Conservation (phyloP, 1,284 basidiomycete species). For the Phellopilus nigrolimitatus region DNA sequence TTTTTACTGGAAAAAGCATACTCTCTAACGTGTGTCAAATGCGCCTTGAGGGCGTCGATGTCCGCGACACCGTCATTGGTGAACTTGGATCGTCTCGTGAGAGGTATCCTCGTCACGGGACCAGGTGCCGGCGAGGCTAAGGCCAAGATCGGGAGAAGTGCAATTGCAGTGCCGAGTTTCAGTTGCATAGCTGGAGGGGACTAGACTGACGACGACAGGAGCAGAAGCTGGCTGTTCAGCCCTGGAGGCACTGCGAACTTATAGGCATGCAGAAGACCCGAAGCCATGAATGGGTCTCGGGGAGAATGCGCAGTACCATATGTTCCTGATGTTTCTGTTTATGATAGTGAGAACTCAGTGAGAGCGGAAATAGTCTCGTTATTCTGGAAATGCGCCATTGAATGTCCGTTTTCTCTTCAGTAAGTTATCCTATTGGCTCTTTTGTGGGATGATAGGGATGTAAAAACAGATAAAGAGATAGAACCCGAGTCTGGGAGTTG, state of each 20-base stretch:
- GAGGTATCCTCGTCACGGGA: slow-evolving; percentile 11
- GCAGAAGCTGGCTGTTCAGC: not conserved
- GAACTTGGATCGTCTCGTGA: slow-evolving; percentile 16
- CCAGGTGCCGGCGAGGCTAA: slow-evolving; percentile 9
- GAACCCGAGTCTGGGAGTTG: too few species aligned
- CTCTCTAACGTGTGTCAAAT: slow-evolving; percentile 13
- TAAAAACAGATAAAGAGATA: too few species aligned
- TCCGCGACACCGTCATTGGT: slow-evolving; percentile 20
- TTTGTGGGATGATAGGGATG: too few species aligned
- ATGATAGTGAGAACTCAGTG: not conserved
- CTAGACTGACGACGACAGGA: not conserved
- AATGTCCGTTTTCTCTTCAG: too few species aligned
- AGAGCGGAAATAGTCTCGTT: too few species aligned
- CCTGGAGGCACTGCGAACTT: not conserved
- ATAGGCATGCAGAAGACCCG: slow-evolving; percentile 3
- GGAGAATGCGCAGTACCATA: not conserved
- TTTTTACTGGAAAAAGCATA: slow-evolving; percentile 1
- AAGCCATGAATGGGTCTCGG: not conserved
- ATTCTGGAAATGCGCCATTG: too few species aligned
- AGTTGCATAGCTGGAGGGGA: slow-evolving; percentile 10
- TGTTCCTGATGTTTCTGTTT: not conserved
- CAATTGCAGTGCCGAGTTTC: slow-evolving; percentile 14
- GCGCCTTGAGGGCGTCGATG: slow-evolving; percentile 11
- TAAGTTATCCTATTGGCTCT: too few species aligned
- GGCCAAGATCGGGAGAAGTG: slow-evolving; percentile 9